A percentile compares a stretch with the other conserved stretches of the same genome.
These are phyloP conservation scores for Venturia nashicola DNA, from an alignment of 2,329 filamentous ascomycete species.

Conservation along the genomic window DNA sequence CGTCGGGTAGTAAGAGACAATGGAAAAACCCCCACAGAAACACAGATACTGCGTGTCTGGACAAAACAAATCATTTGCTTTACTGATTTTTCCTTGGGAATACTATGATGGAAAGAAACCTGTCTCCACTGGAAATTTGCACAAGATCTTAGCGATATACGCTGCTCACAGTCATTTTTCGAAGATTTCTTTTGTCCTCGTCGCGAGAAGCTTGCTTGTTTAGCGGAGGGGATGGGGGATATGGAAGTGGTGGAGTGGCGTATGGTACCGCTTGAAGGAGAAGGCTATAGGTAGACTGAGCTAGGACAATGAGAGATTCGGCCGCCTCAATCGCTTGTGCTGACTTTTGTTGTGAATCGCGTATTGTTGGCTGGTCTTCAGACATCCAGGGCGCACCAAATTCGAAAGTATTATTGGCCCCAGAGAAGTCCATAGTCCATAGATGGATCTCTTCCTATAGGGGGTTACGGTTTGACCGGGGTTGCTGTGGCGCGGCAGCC, in stretches of 20 bases:
- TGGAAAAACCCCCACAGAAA: background rate
- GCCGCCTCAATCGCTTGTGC: slow-evolving; percentile 5
- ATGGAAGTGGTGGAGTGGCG: background rate
- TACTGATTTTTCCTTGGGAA: background rate
- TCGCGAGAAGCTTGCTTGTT: slow-evolving; percentile 6
- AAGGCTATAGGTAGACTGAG: slow-evolving; percentile 5
- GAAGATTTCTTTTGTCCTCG: slow-evolving; percentile 7
- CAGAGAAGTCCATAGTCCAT: no score
- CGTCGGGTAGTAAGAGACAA: background rate
- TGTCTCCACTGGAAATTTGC: slow-evolving; percentile 3
- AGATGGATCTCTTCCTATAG: no score
- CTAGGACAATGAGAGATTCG: slow-evolving; percentile 8
- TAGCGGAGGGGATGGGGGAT: background rate
- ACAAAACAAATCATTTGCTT: slow-evolving; percentile 2
- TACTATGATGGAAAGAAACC: slow-evolving; percentile 1
- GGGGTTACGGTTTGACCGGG: no score
- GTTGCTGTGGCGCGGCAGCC: no score
- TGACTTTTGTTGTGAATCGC: background rate
- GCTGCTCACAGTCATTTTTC: slow-evolving; percentile 5
- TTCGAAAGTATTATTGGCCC: no score
- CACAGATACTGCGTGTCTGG: slow-evolving; percentile 2
- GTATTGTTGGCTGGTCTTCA: background rate
- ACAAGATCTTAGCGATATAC: slow-evolving; percentile 3
- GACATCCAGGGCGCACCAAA: no score
- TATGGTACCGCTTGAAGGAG: slow-evolving; percentile 7